These are phyloP conservation scores for Globisporangium emineosum DNA, from an alignment of 352 stramenopile genomes.

Conservation along the genomic window DNA sequence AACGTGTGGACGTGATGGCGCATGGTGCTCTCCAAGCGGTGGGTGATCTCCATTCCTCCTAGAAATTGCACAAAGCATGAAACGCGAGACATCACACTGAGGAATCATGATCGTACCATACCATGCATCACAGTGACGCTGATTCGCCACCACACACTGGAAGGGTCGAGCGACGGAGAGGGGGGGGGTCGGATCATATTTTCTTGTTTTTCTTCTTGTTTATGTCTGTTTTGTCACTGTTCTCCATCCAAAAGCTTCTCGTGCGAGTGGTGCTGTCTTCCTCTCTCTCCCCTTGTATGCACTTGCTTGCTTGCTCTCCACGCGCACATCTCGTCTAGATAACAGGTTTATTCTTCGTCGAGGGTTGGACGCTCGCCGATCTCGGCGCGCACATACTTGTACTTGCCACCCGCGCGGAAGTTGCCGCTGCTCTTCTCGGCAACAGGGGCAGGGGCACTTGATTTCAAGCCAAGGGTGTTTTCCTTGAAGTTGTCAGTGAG, in stretches of 20 bases:
- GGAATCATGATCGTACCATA: too few relatives aligned
- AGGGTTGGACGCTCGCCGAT: conserved; percentile 72
- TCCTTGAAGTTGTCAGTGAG: conserved; percentile 74
- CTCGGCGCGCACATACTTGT: conserved; percentile 75
- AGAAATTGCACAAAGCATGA: too few relatives aligned
- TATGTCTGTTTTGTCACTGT: conserved; percentile 1
- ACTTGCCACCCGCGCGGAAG: conserved; percentile 64
- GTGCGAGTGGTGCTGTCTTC: background rate
- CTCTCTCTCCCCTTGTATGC: background rate
- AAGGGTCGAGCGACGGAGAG: background rate
- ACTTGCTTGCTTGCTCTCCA: background rate
- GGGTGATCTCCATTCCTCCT: too few relatives aligned
- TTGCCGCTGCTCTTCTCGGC: conserved; percentile 21
- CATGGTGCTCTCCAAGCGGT: background rate
- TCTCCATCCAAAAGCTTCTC: conserved; percentile 9
- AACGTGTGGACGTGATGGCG: background rate
- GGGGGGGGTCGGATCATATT: background rate
- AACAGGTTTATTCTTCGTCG: conserved; percentile 48
- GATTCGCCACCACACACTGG: background rate
- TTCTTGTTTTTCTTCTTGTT: conserved; percentile 9
- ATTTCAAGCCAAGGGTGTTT: conserved; percentile 60
- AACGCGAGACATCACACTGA: too few relatives aligned
- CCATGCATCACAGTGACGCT: background rate
- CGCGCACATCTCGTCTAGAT: background rate
- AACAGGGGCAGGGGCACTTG: conserved; percentile 20